Percentiles rank a stretch among this genome's conserved stretches.
These are phyloP conservation scores for Spatholobus suberectus DNA, from an alignment of 306 rosid genomes.

Conservation along the genomic window DNA sequence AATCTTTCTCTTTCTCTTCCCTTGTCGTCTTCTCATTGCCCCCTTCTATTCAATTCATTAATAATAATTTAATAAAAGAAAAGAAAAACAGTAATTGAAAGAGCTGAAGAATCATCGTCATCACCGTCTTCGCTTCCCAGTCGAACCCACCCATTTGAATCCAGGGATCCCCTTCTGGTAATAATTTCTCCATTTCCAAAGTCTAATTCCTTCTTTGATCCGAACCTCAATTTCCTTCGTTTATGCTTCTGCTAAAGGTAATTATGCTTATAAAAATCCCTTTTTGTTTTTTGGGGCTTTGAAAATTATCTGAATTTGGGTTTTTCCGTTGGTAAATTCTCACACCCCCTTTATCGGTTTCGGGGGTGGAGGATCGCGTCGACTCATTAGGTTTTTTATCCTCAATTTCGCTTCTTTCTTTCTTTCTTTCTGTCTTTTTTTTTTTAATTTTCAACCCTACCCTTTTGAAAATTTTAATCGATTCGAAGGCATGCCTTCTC, in stretches of 20 bases:
- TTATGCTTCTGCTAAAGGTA: not conserved
- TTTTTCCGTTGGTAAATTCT: not conserved
- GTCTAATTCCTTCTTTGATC: not conserved
- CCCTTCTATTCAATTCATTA: not conserved
- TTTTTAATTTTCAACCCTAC: not conserved
- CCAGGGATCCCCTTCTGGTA: constrained; percentile 58
- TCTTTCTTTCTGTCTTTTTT: too few species aligned
- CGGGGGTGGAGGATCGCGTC: constrained; percentile 29
- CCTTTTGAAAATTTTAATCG: not conserved
- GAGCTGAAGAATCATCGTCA: not conserved
- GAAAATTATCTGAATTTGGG: not conserved
- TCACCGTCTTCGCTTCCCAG: constrained; percentile 1
- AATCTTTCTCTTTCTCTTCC: not conserved
- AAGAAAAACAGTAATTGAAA: not conserved
- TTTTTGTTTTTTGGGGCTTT: not conserved
- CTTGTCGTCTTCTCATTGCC: constrained; percentile 38
- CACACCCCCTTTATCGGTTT: not conserved
- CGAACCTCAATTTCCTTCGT: not conserved
- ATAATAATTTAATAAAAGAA: not conserved
- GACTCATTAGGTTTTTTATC: constrained; percentile 35
- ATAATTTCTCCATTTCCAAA: constrained; percentile 5
- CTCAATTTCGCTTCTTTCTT: not conserved
- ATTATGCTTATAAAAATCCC: not conserved
- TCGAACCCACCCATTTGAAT: constrained; percentile 35
- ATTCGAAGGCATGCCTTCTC: not conserved